Percentiles rank a stretch among this genome's conserved stretches.
These are phyloP conservation scores for Umbelopsis sp. DNA, from an alignment of 192 early-diverging fungal genomes.

Conservation along the genomic window DNA sequence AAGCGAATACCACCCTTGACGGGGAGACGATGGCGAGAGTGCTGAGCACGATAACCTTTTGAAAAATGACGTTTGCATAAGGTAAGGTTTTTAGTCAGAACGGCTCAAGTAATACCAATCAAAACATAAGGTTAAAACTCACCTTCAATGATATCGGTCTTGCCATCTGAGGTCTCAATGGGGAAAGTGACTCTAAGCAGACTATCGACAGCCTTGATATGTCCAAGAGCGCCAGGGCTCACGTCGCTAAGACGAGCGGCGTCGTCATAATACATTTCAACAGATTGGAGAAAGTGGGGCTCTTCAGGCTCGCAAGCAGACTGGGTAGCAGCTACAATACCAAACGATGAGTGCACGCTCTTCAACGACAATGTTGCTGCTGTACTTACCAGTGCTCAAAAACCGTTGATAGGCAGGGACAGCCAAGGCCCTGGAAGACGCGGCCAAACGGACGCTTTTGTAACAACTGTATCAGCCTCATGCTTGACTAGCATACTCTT, in stretches of 20 bases:
- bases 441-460: neutral
- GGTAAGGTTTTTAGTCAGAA: neutral
- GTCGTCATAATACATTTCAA: slow-evolving; percentile 72
- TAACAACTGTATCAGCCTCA: neutral
- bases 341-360: neutral
- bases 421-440: slow-evolving; percentile 2
- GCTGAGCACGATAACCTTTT: slow-evolving; percentile 78
- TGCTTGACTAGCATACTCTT: neutral
- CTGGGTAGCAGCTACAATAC: slow-evolving; percentile 46
- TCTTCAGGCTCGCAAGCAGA: slow-evolving; percentile 65
- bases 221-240: slow-evolving; percentile 57
- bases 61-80: neutral
- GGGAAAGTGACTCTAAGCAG: slow-evolving; percentile 79
- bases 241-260: slow-evolving; percentile 71
- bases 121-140: neutral
- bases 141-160: slow-evolving; percentile 66
- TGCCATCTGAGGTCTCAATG: slow-evolving; percentile 66
- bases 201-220: slow-evolving; percentile 73
- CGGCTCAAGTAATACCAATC: neutral
- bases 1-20: slow-evolving; percentile 86
- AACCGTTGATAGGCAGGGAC: slow-evolving; percentile 29
- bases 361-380: neutral
- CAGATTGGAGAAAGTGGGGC: slow-evolving; percentile 72
- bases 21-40: slow-evolving; percentile 80
- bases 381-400: slow-evolving; percentile 33